Percentiles rank a stretch among this genome's conserved stretches.
phyloP scores from a whole-genome alignment of 208 protist species.

The Acanthamoeba culbertsoni region DNA sequence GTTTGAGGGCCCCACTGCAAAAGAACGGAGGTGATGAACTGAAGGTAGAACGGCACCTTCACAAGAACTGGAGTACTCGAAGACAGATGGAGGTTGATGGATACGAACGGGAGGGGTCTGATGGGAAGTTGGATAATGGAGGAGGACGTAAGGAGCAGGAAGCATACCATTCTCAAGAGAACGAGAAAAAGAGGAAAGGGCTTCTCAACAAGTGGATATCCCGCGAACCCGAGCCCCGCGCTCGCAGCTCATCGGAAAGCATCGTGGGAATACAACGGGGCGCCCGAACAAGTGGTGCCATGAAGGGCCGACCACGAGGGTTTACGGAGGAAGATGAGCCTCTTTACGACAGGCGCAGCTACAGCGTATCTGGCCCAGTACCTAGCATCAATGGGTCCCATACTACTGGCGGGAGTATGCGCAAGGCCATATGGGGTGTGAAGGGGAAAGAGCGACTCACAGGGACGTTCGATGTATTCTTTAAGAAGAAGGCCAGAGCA shows the following conservation, averaged over 20 bases:
- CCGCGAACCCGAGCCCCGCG: not conserved
- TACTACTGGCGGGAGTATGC: not conserved
- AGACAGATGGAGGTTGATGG: no score
- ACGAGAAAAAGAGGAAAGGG: constrained; percentile 11
- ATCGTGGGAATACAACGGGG: not conserved
- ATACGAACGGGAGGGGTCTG: no score
- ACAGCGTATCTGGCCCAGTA: not conserved
- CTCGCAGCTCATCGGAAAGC: not conserved
- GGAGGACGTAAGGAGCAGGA: no score
- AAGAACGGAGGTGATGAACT: no score
- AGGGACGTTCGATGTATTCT: constrained; percentile 21
- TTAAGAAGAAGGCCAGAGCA: constrained; percentile 40
- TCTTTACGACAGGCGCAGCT: not conserved
- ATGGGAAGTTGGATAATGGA: no score
- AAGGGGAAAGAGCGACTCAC: constrained; percentile 32
- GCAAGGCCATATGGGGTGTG: not conserved
- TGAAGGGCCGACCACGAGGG: no score
- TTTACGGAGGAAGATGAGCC: no score
- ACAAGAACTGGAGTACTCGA: no score
- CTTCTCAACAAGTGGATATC: constrained; percentile 47
- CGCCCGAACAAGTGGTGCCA: no score
- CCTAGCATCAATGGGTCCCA: not conserved
- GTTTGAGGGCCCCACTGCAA: no score
- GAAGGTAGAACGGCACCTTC: no score
- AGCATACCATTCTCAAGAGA: not conserved